These are phyloP conservation scores for Juncus inflexus DNA, from an alignment of 176 grass and related monocot species.

Conservation along the genomic window DNA sequence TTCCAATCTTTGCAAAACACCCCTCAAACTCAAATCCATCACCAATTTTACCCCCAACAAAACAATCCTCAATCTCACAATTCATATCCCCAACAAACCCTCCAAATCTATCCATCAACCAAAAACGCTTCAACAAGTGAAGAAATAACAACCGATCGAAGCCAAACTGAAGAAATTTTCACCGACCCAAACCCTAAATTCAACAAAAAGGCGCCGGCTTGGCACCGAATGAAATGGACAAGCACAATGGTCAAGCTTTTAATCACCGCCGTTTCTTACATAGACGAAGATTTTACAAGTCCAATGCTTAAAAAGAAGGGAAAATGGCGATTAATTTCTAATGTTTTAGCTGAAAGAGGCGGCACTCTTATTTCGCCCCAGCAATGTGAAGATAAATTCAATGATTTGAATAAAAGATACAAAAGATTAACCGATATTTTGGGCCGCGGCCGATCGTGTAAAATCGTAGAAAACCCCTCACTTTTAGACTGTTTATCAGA, in stretches of 20 bases:
- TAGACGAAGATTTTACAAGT: constrained; percentile 51
- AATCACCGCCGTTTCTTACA: constrained; percentile 58
- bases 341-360: constrained; percentile 40
- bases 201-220: constrained; percentile 22
- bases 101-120: background rate
- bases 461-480: constrained; percentile 51
- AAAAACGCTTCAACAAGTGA: background rate
- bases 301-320: constrained; percentile 61
- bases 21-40: constrained; percentile 29
- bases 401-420: constrained; percentile 84
- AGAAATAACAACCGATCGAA: constrained; percentile 18
- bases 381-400: constrained; percentile 87
- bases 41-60: constrained; percentile 20
- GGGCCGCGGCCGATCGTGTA: constrained; percentile 51
- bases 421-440: constrained; percentile 72
- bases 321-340: constrained; percentile 62
- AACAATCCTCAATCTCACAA: background rate
- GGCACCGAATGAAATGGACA: constrained; percentile 73
- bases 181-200: constrained; percentile 31
- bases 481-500: constrained; percentile 39
- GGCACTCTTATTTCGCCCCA: constrained; percentile 47
- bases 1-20: constrained; percentile 26
- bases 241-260: constrained; percentile 64
- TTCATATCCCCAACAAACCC: constrained; percentile 13
- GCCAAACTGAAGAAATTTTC: constrained; percentile 34